Conservation (phyloP, 2,329 filamentous ascomycete species). For the Leptodontidium sp. region DNA sequence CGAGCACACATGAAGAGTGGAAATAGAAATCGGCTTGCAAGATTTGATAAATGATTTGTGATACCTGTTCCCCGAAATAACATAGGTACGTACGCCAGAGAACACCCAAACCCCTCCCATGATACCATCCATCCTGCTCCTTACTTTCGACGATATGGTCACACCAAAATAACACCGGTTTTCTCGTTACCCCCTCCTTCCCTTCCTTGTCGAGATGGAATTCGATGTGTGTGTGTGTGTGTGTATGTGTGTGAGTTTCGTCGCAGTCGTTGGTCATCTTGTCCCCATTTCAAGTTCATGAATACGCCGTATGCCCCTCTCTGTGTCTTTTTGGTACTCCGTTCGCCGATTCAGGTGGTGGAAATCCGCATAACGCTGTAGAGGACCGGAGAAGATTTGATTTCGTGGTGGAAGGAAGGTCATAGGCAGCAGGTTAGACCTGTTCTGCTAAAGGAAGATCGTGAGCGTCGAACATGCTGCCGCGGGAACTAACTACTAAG, state of each 20-base stretch:
- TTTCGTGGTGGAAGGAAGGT: constrained; percentile 27
- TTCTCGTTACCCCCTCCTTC: constrained; percentile 9
- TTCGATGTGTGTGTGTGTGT: constrained; percentile 12
- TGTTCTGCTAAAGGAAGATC: constrained; percentile 34
- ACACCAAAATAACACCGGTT: constrained; percentile 15
- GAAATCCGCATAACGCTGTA: constrained; percentile 41
- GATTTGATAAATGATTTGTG: constrained; percentile 12
- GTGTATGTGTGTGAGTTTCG: not conserved
- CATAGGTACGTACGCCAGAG: constrained; percentile 10
- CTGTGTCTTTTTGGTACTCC: constrained; percentile 45
- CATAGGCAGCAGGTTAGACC: constrained; percentile 24
- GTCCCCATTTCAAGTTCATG: constrained; percentile 23
- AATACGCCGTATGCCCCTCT: constrained; percentile 44
- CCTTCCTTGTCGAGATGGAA: constrained; percentile 18
- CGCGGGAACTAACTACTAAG: constrained; percentile 21
- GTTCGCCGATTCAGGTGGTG: constrained; percentile 43
- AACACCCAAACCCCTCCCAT: constrained; percentile 20
- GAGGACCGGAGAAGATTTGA: constrained; percentile 36
- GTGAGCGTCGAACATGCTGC: constrained; percentile 38
- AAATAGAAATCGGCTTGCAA: constrained; percentile 4
- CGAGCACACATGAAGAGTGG: not conserved
- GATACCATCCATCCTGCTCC: constrained; percentile 10
- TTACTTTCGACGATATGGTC: constrained; percentile 10
- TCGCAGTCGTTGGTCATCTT: constrained; percentile 13
- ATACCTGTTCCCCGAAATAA: constrained; percentile 14